Evolutionary conservation across 805 yeast species (phyloP).

Genomic region (Wickerhamomyces queroliae): DNA sequence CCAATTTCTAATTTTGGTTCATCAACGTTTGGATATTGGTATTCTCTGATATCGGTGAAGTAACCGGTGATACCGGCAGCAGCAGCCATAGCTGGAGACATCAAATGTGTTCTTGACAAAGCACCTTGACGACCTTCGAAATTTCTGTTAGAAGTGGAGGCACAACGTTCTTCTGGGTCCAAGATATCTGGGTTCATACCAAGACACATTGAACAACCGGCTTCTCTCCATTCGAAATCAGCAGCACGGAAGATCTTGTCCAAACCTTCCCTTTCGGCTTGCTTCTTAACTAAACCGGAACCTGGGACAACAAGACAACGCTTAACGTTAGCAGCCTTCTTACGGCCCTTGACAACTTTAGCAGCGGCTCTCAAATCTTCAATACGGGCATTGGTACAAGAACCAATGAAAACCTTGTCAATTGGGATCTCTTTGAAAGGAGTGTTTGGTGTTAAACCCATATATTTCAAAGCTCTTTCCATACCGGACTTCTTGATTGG

Average conservation of each 20-base stretch:
- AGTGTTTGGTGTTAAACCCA: conserved; percentile 83
- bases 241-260: conserved; percentile 88
- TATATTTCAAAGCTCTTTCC: conserved; percentile 87
- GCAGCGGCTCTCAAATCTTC: conserved; percentile 98
- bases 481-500: conserved; percentile 77
- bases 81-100: conserved; percentile 99
- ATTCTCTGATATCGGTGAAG: conserved; percentile 85
- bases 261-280: conserved; percentile 93
- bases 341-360: conserved; percentile 81
- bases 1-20: conserved; percentile 47
- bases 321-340: conserved; percentile 75
- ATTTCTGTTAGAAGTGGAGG: conserved; percentile 97
- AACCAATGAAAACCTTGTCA: conserved; percentile 96
- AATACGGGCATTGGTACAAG: conserved; percentile 96
- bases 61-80: conserved; percentile 94
- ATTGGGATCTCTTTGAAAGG: conserved; percentile 69
- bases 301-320: conserved; percentile 95
- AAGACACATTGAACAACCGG: conserved; percentile 99
- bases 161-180: conserved; percentile 94
- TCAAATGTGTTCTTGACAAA: conserved; percentile 87
- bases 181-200: conserved; percentile 99
- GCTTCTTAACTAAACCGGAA: conserved; percentile 88
- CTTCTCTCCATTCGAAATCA: conserved; percentile 98
- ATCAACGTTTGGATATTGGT: conserved; percentile 55
- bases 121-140: conserved; percentile 99